Evolutionary conservation across 495 filamentous ascomycete species (phyloP).

Genomic region (Hypomontagnella monticulosa): DNA sequence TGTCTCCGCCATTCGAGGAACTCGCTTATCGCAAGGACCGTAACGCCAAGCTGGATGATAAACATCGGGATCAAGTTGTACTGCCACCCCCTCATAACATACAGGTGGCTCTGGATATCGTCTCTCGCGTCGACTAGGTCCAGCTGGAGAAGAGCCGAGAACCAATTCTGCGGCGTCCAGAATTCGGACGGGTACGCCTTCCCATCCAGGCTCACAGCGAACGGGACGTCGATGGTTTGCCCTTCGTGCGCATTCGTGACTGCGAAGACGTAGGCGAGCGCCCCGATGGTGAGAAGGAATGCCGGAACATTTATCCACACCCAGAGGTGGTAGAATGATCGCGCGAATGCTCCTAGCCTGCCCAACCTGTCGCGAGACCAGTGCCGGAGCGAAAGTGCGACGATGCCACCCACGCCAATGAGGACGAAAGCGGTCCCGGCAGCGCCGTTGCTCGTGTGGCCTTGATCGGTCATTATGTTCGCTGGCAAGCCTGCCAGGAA

Average conservation of each 20-base stretch:
- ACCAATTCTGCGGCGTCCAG: slow-evolving; percentile 69
- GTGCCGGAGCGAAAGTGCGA: slow-evolving; percentile 51
- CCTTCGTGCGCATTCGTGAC: slow-evolving; percentile 53
- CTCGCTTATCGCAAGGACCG: slow-evolving; percentile 34
- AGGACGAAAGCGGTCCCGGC: slow-evolving; percentile 60
- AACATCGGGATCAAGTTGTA: slow-evolving; percentile 66
- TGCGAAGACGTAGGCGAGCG: slow-evolving; percentile 58
- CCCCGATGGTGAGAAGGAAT: slow-evolving; percentile 55
- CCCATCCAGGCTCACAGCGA: slow-evolving; percentile 49
- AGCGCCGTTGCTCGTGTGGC: slow-evolving; percentile 61
- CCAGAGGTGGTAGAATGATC: slow-evolving; percentile 52
- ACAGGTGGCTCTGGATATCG: slow-evolving; percentile 54
- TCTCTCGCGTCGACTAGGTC: slow-evolving; percentile 49
- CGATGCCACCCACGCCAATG: slow-evolving; percentile 56
- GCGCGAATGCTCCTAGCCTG: slow-evolving; percentile 6
- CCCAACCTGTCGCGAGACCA: slow-evolving; percentile 43
- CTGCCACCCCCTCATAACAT: slow-evolving; percentile 60
- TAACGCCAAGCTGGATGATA: slow-evolving; percentile 52
- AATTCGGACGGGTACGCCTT: slow-evolving; percentile 53
- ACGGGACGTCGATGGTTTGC: slow-evolving; percentile 51
- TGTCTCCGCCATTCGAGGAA: slow-evolving; percentile 37
- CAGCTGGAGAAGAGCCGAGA: slow-evolving; percentile 57
- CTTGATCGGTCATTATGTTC: slow-evolving; percentile 56
- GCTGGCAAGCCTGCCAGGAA: slow-evolving; percentile 54
- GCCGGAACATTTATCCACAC: slow-evolving; percentile 53